Evolutionary conservation across 805 yeast genomes (phyloP), one percentile per base, ranked within the genome.

Genomic region (Jamesozyma rosinii): DNA sequence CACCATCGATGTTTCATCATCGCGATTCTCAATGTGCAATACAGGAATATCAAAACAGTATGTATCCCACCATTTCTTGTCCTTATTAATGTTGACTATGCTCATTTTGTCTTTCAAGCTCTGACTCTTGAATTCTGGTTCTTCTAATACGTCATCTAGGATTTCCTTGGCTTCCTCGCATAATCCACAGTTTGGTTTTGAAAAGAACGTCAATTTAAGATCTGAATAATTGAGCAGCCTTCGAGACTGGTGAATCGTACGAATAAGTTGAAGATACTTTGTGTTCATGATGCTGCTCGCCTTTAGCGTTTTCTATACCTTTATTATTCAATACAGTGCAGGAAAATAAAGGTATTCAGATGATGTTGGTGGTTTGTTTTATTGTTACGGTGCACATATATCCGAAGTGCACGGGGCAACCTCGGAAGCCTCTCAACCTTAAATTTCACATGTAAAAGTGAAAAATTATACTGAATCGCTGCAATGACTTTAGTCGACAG

Each of bases 31-130:
- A 8, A 83, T 68, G 57, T 83, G 89, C 35, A 83, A 55, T 0
- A 83, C 94, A 0, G 94, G 94, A 5, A 83, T 81, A 55, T 83
- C 94, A 57, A 77, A 82, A 51, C 88, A 77, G 51, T 83, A 83
- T 47, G 71, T 68, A 41, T 81, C 84, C 70, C 79, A 81, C 80
- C 86, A 82, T 38, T 70, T 66, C 38, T 72, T 66, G 53, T 83
- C 79, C 42, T 72, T 71, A 58, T 74, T 74, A 27, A 83, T 83
- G 55, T 83, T 84, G 3, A 80, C 64, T 11, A 67, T 62, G 3
- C 63, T 58, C 41, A 77, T 56, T 50, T 2, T 72, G 50, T 22
- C 11, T 14, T 57, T 53, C 3, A 57, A 51, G 30, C 52, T 47
- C n/a, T 47, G 43, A 1, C 65, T 52, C 10, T 48, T 49, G 31